Base-by-base conservation (phyloP, 148 eudicot species). In the Camellia japonica region DNA sequence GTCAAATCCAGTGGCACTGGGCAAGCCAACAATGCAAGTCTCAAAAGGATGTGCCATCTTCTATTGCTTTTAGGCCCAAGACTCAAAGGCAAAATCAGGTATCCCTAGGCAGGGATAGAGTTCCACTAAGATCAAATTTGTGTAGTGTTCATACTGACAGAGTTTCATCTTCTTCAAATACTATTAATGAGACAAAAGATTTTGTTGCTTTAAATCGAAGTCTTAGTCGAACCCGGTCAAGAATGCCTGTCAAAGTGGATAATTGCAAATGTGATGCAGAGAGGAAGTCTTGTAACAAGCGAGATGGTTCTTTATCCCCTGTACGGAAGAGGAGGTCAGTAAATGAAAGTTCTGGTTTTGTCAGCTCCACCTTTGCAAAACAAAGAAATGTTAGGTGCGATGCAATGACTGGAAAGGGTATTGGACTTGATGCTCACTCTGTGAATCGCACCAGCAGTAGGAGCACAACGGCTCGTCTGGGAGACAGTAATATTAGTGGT, bases 271-370 rank as follows among this genome's bases (percentile, higher is more conserved):
- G 81, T 61, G 88, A 86, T 71, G 63, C 75, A 15, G 88, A 90
- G 78, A 83, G 82, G 79, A 83, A 83, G 83, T 70, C 79, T 84
- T 80, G 75, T 73, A 72, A 71, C 7, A 84, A 85, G 76, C 82
- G 79, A 66, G 82, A 76, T 58, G 87, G 87, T 43, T 77, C 87
- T 47, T 56, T 74, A 56, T 70, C 88, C 56, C 87, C 87, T 1
- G 80, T 86, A 42, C 82, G 90, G 78, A 92, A 90, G 85, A 87
- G 93, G 78, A 84, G 95, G 84, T 84, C 87, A 16, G 20, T 75
- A 19, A 81, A 83, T 73, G 94, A 87, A 67, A 79, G 76, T 84
- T 75, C 82, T 55, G 81, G 78, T 80, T 75, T 83, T 43, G 68
- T 78, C 19, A 85, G 85, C 73, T 79, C 87, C 13, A 51, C 76